Evolutionary conservation across 345 rosid genomes (phyloP).

Genomic region (Garcia nutans): DNA sequence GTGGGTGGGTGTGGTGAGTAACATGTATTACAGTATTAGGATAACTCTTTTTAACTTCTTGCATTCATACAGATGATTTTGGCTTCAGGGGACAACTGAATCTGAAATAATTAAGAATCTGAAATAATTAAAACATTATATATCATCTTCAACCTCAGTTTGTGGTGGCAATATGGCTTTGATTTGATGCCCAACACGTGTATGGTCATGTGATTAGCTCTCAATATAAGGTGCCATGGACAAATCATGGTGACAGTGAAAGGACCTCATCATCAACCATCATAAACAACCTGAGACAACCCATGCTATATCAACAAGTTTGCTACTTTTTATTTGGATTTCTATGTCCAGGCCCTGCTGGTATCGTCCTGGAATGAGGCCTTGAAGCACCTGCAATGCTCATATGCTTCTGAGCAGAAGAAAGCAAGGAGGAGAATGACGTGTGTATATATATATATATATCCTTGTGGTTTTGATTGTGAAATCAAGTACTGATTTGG

Average conservation of each 20-base stretch:
- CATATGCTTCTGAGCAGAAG: slow-evolving; percentile 13
- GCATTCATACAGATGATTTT: slow-evolving; percentile 10
- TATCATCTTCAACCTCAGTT: not conserved
- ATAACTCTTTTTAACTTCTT: slow-evolving; percentile 11
- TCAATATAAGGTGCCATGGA: not conserved
- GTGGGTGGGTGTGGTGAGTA: slow-evolving; percentile 12
- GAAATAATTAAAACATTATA: not conserved
- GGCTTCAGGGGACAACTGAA: slow-evolving; percentile 13
- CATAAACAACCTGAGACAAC: slow-evolving; percentile 17
- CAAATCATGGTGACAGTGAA: not conserved
- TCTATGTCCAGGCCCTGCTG: not conserved
- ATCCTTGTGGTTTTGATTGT: not conserved
- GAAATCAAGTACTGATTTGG: not conserved
- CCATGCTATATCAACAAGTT: slow-evolving; percentile 11
- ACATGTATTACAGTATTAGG: not conserved
- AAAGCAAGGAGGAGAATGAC: not conserved
- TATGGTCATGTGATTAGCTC: slow-evolving; percentile 15
- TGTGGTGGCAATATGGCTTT: slow-evolving; percentile 16
- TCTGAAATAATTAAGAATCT: slow-evolving; percentile 6
- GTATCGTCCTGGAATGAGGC: slow-evolving; percentile 1
- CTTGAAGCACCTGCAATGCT: not conserved
- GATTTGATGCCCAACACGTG: slow-evolving; percentile 23
- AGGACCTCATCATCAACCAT: not conserved
- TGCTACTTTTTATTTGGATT: slow-evolving; percentile 12
- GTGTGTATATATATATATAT: too few relatives aligned